A percentile compares a stretch with the other conserved stretches of the same genome.
These are phyloP conservation scores for Gremmenia infestans DNA, from an alignment of 2,329 filamentous ascomycete genomes.

Conservation along the genomic window DNA sequence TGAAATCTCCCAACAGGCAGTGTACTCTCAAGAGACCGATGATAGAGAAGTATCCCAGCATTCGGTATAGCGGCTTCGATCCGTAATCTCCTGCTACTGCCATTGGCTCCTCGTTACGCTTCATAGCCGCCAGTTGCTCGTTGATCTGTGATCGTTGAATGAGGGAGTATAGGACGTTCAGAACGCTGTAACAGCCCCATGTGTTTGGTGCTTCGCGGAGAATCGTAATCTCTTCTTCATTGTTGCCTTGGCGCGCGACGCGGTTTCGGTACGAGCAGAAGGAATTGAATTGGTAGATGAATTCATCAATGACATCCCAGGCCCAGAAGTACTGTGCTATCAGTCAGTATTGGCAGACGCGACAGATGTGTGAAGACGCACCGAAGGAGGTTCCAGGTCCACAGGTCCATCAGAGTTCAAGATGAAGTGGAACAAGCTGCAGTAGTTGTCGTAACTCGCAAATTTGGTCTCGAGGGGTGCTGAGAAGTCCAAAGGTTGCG, in stretches of 20 bases:
- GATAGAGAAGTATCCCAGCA: conserved; percentile 99
- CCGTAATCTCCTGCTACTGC: conserved; percentile 93
- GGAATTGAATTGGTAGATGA: conserved; percentile 99
- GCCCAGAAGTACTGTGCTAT: conserved; percentile 87
- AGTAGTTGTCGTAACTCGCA: conserved; percentile 98
- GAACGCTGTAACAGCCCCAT: conserved; percentile 98
- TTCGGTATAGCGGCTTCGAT: conserved; percentile 88
- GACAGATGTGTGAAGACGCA: conserved; percentile 45
- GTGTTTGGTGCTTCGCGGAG: conserved; percentile 97
- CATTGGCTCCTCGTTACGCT: conserved; percentile 84
- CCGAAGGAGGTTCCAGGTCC: conserved; percentile 91
- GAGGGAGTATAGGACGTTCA: conserved; percentile 98
- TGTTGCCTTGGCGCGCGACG: conserved; percentile 75
- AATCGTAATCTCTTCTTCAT: conserved; percentile 86
- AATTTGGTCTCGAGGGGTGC: conserved; percentile 96
- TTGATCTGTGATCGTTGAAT: conserved; percentile 98
- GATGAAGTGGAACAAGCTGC: conserved; percentile 98
- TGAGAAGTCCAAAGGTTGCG: conserved; percentile 92
- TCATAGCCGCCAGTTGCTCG: conserved; percentile 92
- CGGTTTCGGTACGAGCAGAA: conserved; percentile 97
- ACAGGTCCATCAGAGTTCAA: conserved; percentile 99
- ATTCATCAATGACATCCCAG: conserved; percentile 99
- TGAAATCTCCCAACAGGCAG: conserved; percentile 95
- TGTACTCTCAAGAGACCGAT: conserved; percentile 95
- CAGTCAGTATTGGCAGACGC: conserved; percentile 17